Evolutionary conservation across 331 rosid species (phyloP), one percentile per base, ranked within the genome.

Genomic region (Quercus phellos): DNA sequence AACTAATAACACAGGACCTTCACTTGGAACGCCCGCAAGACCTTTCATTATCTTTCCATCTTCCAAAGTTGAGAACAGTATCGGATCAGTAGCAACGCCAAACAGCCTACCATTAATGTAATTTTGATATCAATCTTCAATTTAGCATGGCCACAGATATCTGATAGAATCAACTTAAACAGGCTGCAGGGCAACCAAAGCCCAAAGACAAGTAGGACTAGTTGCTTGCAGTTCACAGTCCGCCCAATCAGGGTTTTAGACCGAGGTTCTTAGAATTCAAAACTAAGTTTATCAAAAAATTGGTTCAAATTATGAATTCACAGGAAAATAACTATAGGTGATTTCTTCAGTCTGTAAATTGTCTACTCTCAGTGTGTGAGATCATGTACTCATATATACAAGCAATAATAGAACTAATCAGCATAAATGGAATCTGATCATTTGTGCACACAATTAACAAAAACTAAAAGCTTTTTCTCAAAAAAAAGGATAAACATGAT

Each of bases 1-100:
- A 61, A 95, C 94, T 51, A 85, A 74, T 75, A 95, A 61, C 74
- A 93, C 99, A 17, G 98, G 98, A 80, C 99, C 98, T 79, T 93
- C 90, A 51, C 79, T 85, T 14, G 98, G 99, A 80, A 95, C 94
- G 60, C 99, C 98, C 34, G 88, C 77, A 29, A 93, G 94, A 76
- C 98, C 98, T 85, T 72, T 85, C 84, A 89, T 97, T 68, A 95
- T 87, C 66, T 78, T 87, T 53, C 97, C 99, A 72, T 95, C 94
- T 64, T 89, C 97, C 87, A 93, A 74, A 19, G 99, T 95, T 75
- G 98, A 95, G 82, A 91, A 88, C 88, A 87, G 53, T 18, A 78
- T 82, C 21, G 97, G 82, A 79, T 94, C 97, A 13, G 85, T 72
- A 43, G 75, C 73, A 77, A 85, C 70, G 6, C 87, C 86, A 34